Percentiles rank a stretch among this genome's conserved stretches.
Conservation (phyloP, 352 stramenopile species). For the Detonula confervacea region DNA sequence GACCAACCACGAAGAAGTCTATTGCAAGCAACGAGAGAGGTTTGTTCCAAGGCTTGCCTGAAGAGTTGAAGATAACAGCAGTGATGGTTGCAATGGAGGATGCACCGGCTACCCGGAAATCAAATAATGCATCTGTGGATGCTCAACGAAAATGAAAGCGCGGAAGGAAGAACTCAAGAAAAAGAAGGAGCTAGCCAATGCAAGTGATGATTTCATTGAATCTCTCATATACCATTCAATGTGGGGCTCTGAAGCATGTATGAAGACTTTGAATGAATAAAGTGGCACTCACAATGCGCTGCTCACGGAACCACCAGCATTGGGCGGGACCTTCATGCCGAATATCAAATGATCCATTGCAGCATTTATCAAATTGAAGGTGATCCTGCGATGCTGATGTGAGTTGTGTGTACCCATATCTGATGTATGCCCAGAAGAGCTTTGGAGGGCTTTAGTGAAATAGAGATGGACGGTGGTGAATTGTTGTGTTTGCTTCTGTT, state of each 20-base stretch:
- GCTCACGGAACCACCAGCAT: no score
- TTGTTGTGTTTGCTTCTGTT: no score
- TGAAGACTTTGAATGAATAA: slow-evolving; percentile 20
- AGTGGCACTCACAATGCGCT: no score
- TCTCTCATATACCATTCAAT: slow-evolving; percentile 18
- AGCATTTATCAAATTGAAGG: slow-evolving; percentile 60
- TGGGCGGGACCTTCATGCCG: slow-evolving; percentile 54
- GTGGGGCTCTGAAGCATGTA: slow-evolving; percentile 26
- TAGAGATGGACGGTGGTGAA: slow-evolving; percentile 24
- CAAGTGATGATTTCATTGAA: slow-evolving; percentile 9
- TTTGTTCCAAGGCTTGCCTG: slow-evolving; percentile 27
- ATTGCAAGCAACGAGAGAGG: slow-evolving; percentile 2
- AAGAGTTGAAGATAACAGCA: slow-evolving; percentile 13
- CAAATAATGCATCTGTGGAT: slow-evolving; percentile 6
- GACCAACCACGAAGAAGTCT: slow-evolving; percentile 13
- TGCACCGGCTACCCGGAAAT: slow-evolving; percentile 9
- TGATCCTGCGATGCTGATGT: slow-evolving; percentile 57
- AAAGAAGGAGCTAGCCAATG: background rate
- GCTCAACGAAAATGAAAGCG: background rate
- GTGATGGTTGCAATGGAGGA: slow-evolving; percentile 4
- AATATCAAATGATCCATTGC: no score
- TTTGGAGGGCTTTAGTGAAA: slow-evolving; percentile 37
- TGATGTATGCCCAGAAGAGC: slow-evolving; percentile 68
- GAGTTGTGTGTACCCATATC: slow-evolving; percentile 69
- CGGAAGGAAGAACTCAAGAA: background rate